These are phyloP conservation scores for Arabidopsis lyrata DNA, from an alignment of 441 rosid species.

Conservation along the genomic window DNA sequence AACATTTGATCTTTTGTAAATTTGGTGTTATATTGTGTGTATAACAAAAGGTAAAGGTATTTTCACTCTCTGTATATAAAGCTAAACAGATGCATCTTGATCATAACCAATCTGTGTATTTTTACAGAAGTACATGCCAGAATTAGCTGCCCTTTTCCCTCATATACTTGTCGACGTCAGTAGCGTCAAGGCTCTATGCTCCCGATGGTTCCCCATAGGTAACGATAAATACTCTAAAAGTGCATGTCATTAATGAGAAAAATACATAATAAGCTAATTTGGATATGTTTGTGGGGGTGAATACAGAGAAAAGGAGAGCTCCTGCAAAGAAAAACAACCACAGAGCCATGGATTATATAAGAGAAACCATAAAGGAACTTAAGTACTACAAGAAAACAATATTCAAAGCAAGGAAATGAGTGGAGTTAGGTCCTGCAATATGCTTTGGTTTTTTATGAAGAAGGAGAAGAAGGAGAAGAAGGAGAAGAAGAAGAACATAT, in stretches of 20 bases:
- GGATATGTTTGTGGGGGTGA: conserved; percentile 22
- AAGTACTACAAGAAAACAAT: conserved; percentile 78
- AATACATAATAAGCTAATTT: not conserved
- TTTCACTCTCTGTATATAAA: not conserved
- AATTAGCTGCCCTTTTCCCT: conserved; percentile 80
- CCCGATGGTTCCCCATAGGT: conserved; percentile 91
- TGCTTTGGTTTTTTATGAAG: too few species aligned
- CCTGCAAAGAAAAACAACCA: conserved; percentile 79
- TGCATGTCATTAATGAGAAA: not conserved
- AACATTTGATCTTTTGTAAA: not conserved
- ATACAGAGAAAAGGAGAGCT: conserved; percentile 64
- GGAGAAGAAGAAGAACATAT: too few species aligned
- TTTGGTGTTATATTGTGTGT: conserved; percentile 5
- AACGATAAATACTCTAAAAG: conserved; percentile 13
- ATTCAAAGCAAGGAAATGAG: conserved; percentile 55
- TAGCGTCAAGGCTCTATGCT: conserved; percentile 81
- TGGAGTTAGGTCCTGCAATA: not conserved
- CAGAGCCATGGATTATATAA: conserved; percentile 91
- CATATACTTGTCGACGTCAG: conserved; percentile 91
- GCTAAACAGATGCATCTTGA: conserved; percentile 17
- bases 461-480: too few species aligned
- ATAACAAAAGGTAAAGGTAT: too few species aligned
- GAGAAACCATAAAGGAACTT: conserved; percentile 87
- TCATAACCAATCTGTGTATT: conserved; percentile 25
- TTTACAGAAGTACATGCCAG: conserved; percentile 93